Percentiles rank a stretch among this genome's conserved stretches.
These are phyloP conservation scores for Pleoardoris graminearum DNA, from an alignment of 2,329 filamentous ascomycete species.

Conservation along the genomic window DNA sequence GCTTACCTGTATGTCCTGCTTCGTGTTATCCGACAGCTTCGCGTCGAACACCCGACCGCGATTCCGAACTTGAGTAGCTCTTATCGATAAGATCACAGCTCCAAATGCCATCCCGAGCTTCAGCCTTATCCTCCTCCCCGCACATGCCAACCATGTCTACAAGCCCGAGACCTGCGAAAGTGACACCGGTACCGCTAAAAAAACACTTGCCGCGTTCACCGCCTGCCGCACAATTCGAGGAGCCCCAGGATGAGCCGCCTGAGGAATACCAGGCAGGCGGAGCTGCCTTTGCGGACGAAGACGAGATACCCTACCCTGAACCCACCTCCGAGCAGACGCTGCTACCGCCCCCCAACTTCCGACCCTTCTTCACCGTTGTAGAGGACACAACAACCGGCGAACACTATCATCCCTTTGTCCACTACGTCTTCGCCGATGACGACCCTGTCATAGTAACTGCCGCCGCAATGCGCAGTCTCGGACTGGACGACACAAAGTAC, in stretches of 20 bases:
- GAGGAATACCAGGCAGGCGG: slow-evolving; percentile 26
- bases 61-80: neutral
- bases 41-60: neutral
- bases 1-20: no score
- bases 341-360: slow-evolving; percentile 60
- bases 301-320: slow-evolving; percentile 41
- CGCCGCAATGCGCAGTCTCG: slow-evolving; percentile 61
- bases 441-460: slow-evolving; percentile 76
- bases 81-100: slow-evolving; percentile 31
- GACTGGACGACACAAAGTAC: slow-evolving; percentile 50
- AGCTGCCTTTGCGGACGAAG: slow-evolving; percentile 24
- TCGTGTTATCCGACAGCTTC: no score
- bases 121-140: slow-evolving; percentile 20
- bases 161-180: slow-evolving; percentile 23
- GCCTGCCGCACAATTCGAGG: slow-evolving; percentile 27
- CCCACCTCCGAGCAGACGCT: slow-evolving; percentile 40
- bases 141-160: slow-evolving; percentile 33
- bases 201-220: slow-evolving; percentile 33
- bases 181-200: slow-evolving; percentile 20
- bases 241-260: slow-evolving; percentile 24
- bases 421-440: slow-evolving; percentile 94
- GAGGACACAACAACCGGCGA: slow-evolving; percentile 73
- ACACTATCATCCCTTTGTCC: slow-evolving; percentile 80
- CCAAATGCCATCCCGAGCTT: slow-evolving; percentile 21
- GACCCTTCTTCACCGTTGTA: slow-evolving; percentile 83